These are phyloP conservation scores for Lodderomyces beijingensis DNA, from an alignment of 1,139 yeast genomes.

Conservation along the genomic window DNA sequence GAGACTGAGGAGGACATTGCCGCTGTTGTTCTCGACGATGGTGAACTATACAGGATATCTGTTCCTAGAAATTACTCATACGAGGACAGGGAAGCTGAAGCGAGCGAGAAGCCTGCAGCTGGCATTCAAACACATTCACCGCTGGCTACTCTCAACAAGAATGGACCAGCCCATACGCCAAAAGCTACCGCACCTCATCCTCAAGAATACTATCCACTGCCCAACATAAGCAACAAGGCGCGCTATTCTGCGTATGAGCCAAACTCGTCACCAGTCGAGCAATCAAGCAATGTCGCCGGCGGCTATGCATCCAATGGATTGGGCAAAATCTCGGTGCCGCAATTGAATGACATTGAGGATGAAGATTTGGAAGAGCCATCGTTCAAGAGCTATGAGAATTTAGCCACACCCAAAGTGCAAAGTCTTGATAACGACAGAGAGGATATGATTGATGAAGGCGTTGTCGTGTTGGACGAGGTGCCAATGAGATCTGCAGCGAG, in stretches of 20 bases:
- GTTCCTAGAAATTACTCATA: constrained; percentile 6
- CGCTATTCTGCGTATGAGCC: constrained; percentile 2
- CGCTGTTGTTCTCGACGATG: constrained; percentile 2
- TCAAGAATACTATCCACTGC: constrained; percentile 4
- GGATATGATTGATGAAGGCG: not conserved
- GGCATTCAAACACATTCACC: too few relatives aligned
- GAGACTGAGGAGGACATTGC: too few relatives aligned
- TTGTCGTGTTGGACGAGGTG: not conserved
- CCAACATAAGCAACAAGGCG: constrained; percentile 2
- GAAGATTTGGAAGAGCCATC: constrained; percentile 5
- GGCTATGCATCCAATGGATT: not conserved
- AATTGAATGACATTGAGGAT: constrained; percentile 9
- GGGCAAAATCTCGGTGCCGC: constrained; percentile 6
- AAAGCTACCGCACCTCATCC: too few relatives aligned
- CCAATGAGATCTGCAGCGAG: too few relatives aligned
- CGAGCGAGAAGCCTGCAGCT: not conserved
- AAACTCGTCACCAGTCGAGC: not conserved
- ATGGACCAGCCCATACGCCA: too few relatives aligned
- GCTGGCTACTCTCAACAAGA: too few relatives aligned
- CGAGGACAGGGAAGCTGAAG: constrained; percentile 1
- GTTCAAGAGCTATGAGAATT: constrained; percentile 4
- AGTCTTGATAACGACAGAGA: constrained; percentile 3
- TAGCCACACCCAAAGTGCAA: not conserved
- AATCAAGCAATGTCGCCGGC: constrained; percentile 4
- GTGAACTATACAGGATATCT: constrained; percentile 4